Percentiles rank a stretch among this genome's conserved stretches.
These are phyloP conservation scores for Chlorella vulgaris DNA, from an alignment of 139 green algal species.

Conservation along the genomic window DNA sequence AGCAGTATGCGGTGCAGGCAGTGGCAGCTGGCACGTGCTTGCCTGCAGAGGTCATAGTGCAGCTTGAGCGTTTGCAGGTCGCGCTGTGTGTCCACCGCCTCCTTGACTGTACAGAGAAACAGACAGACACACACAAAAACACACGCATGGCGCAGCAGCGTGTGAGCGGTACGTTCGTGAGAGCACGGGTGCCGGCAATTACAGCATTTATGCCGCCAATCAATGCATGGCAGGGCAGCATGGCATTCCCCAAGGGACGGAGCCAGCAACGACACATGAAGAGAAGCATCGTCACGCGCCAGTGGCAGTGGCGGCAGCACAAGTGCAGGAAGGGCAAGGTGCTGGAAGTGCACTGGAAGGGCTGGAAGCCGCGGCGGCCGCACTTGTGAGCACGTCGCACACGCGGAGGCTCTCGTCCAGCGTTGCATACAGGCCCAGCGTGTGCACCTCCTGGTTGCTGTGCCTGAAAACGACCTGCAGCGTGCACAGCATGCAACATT, in stretches of 20 bases:
- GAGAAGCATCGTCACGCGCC: too few relatives aligned
- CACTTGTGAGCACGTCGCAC: constrained; percentile 30
- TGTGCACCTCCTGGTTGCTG: not conserved
- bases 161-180: too few relatives aligned
- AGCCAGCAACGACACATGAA: not conserved
- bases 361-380: not conserved
- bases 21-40: not conserved
- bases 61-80: not conserved
- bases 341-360: not conserved
- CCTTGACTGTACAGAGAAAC: constrained; percentile 22
- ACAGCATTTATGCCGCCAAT: too few relatives aligned
- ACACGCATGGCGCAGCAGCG: not conserved
- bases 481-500: too few relatives aligned
- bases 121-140: too few relatives aligned
- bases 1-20: too few relatives aligned
- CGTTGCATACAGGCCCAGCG: constrained; percentile 13
- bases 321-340: not conserved
- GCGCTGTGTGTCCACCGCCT: not conserved
- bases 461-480: constrained; percentile 12
- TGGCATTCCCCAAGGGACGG: too few relatives aligned
- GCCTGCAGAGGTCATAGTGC: not conserved
- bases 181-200: too few relatives aligned
- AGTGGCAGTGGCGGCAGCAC: not conserved
- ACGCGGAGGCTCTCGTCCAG: constrained; percentile 20
- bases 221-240: too few relatives aligned